Base-by-base conservation (phyloP, 2,329 filamentous ascomycete genomes). In the Geoglossum cookeanum region DNA sequence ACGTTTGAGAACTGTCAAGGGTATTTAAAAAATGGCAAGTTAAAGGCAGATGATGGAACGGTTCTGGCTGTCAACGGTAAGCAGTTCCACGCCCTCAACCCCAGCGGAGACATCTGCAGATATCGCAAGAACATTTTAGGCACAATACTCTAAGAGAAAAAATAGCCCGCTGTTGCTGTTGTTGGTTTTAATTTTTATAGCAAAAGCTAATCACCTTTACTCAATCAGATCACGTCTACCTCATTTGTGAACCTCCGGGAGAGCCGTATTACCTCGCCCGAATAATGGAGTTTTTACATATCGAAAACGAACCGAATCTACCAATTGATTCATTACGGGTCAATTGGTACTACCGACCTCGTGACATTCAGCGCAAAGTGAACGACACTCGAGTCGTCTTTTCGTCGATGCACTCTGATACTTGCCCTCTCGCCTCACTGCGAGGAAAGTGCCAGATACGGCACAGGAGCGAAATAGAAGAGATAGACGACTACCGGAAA, bases 321-420 rank as follows among this genome's bases (percentile, higher is more conserved):
- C 83, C 85, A 0, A 82, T 98, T 61, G 91, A 96, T 67, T 82
- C 87, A 47, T 71, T 98, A 65, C 84, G 90, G 63, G 86, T 97
- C 66, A 98, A 98, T 72, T 98, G 92, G 92, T 96, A 91, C 71
- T 97, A 97, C 70, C 83, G 92, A 45, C 91, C 92, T 58, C 89
- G 92, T 70, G 92, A 98, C 71, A 94, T 97, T 66, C 87, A 87
- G 63, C 87, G 90, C 64, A 92, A 90, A 72, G 84, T 87, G 63
- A 84, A 86, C 68, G 92, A 98, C 74, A 91, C 87, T 59, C 85
- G 92, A 60, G 77, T 91, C 65, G 81, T 98, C 56, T 96, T 91
- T 71, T 91, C 89, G 61, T 95, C 92, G 33, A 98, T 98, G 92
- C 92, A 98, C 71, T 97, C 92, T 30, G 92, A 98, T 73, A 85